Percentiles rank a stretch among this genome's conserved stretches.
Evolutionary conservation across 2,329 filamentous ascomycete species (phyloP).

Genomic region (Atkinsonella texensis): DNA sequence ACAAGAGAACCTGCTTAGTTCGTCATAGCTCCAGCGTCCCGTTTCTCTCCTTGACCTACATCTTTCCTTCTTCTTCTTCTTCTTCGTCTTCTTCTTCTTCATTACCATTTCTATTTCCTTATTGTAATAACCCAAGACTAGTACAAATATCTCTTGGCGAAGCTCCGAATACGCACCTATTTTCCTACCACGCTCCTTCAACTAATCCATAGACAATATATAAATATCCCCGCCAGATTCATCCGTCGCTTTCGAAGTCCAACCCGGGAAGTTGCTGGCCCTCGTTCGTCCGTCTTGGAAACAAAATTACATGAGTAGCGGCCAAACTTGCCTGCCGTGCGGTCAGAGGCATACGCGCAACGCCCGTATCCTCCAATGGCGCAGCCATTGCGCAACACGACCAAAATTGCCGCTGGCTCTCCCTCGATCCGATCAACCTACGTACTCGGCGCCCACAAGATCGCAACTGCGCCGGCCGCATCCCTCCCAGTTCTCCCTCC

Average conservation of each 20-base stretch:
- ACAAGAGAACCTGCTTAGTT: background rate
- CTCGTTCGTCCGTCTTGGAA: background rate
- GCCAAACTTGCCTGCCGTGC: slow-evolving; percentile 11
- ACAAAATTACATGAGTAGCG: background rate
- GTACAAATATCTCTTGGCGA: no score
- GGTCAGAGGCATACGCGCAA: background rate
- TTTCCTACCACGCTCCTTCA: no score
- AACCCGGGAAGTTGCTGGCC: no score
- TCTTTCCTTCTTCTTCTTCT: background rate
- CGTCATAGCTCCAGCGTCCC: background rate
- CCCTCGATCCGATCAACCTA: background rate
- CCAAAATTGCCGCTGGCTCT: slow-evolving; percentile 12
- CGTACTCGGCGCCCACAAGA: background rate
- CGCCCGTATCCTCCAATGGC: slow-evolving; percentile 17
- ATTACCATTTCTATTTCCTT: background rate
- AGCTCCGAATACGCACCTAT: no score
- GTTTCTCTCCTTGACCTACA: background rate
- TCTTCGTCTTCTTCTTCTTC: background rate
- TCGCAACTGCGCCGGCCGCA: background rate
- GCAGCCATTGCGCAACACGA: slow-evolving; percentile 13
- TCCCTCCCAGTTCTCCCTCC: background rate
- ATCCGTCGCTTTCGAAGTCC: no score
- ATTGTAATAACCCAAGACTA: no score
- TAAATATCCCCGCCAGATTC: no score
- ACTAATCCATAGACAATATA: no score